Conservation (phyloP, 2,329 filamentous ascomycete species). For the Septoria linicola region DNA sequence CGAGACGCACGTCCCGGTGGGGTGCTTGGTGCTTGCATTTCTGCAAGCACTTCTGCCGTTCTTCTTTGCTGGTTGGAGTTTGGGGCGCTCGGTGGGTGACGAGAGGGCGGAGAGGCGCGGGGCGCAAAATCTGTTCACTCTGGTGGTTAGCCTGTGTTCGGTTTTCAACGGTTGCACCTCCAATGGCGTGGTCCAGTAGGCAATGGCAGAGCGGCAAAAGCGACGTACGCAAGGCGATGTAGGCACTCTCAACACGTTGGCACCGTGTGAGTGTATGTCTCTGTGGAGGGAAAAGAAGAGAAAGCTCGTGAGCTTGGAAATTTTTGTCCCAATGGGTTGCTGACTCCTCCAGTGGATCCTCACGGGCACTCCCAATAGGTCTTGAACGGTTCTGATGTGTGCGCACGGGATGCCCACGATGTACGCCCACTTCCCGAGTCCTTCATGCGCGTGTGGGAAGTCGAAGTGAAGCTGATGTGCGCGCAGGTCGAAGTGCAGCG, state of each 20-base stretch:
- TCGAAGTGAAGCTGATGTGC: constrained; percentile 1
- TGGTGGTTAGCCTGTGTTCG: neutral
- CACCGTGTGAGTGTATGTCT: neutral
- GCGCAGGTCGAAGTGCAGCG: neutral
- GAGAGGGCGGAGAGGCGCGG: neutral
- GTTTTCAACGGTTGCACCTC: neutral
- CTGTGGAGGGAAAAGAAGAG: constrained; percentile 5
- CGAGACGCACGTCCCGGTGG: neutral
- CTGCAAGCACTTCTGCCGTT: no score
- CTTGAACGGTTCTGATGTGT: neutral
- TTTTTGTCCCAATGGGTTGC: neutral
- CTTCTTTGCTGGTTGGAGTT: no score
- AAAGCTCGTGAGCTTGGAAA: constrained; percentile 9
- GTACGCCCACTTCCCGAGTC: constrained; percentile 1
- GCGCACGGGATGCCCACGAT: neutral
- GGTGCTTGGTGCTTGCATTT: neutral
- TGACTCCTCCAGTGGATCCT: neutral
- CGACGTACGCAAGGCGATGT: constrained; percentile 2
- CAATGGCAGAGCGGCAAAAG: constrained; percentile 4
- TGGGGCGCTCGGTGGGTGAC: neutral
- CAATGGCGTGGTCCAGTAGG: constrained; percentile 2
- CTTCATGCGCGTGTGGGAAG: neutral
- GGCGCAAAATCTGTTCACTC: neutral
- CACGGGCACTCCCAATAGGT: constrained; percentile 6
- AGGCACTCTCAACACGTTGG: neutral